Conservation (phyloP, 2,329 filamentous ascomycete genomes). For the Diaporthe vaccinii region DNA sequence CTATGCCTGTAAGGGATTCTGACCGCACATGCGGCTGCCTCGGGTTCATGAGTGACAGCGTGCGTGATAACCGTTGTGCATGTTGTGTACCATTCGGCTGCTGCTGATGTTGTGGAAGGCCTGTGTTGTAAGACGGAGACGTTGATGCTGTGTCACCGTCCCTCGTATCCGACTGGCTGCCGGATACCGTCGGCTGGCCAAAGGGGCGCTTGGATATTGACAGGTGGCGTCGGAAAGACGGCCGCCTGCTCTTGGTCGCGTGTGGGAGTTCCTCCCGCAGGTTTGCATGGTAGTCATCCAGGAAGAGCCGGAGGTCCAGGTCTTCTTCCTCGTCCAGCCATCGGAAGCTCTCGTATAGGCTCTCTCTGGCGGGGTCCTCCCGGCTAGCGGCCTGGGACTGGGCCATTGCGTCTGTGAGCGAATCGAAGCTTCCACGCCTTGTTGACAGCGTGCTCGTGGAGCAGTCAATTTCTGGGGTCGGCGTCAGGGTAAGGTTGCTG, state of each 20-base stretch:
- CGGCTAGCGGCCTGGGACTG: conserved; percentile 39
- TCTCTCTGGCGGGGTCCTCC: conserved; percentile 58
- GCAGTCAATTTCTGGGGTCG: conserved; percentile 48
- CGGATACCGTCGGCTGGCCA: conserved; percentile 65
- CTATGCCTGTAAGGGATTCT: conserved; percentile 68
- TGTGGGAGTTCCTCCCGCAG: conserved; percentile 64
- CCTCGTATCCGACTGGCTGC: conserved; percentile 61
- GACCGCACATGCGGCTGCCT: conserved; percentile 60
- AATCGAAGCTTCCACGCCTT: conserved; percentile 49
- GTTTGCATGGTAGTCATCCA: conserved; percentile 80
- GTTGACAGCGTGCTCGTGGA: conserved; percentile 48
- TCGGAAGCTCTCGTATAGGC: conserved; percentile 76
- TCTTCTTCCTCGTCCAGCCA: conserved; percentile 82
- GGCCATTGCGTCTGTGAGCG: conserved; percentile 42
- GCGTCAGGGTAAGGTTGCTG: conserved; percentile 50
- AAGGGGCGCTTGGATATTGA: conserved; percentile 79
- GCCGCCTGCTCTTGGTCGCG: conserved; percentile 61
- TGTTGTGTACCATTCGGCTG: conserved; percentile 50
- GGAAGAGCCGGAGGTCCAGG: conserved; percentile 74
- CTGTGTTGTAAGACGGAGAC: conserved; percentile 47
- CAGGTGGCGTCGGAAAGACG: conserved; percentile 78
- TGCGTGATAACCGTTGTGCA: conserved; percentile 65
- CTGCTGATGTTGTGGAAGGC: conserved; percentile 30
- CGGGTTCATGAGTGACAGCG: conserved; percentile 65
- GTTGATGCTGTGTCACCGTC: conserved; percentile 52